Conservation (phyloP, 441 rosid species). For the Melastoma candidum region DNA sequence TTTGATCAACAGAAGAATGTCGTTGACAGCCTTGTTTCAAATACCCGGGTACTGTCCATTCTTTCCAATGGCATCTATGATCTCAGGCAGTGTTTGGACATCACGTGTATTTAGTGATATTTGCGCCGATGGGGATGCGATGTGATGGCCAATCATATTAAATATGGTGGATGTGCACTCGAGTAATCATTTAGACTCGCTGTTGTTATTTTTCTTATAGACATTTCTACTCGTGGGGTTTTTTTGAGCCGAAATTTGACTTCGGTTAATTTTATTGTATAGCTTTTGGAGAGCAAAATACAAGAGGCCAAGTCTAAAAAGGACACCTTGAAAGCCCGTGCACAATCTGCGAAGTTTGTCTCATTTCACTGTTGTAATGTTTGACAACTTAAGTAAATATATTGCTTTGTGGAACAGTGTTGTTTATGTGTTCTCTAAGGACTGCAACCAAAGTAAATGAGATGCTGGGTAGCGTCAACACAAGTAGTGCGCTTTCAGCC, state of each 20-base stretch:
- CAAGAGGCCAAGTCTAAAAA: slow-evolving; percentile 96
- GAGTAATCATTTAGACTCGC: too few relatives aligned
- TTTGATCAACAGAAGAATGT: slow-evolving; percentile 82
- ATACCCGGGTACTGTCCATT: slow-evolving; percentile 61
- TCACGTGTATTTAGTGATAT: too few relatives aligned
- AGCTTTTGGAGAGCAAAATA: slow-evolving; percentile 97
- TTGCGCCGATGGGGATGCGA: too few relatives aligned
- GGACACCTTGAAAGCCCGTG: slow-evolving; percentile 94
- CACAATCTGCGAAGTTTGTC: slow-evolving; percentile 84
- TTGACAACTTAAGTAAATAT: slow-evolving; percentile 2
- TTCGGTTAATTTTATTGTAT: slow-evolving; percentile 21
- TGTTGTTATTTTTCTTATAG: too few relatives aligned
- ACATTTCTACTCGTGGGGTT: slow-evolving; percentile 8
- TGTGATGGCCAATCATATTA: too few relatives aligned
- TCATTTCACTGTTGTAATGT: slow-evolving; percentile 8
- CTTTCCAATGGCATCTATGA: slow-evolving; percentile 2
- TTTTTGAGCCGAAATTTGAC: slow-evolving; percentile 8
- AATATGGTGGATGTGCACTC: too few relatives aligned
- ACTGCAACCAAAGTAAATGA: slow-evolving; percentile 71
- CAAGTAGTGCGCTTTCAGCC: slow-evolving; percentile 67
- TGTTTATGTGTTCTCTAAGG: slow-evolving; percentile 25
- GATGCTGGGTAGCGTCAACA: slow-evolving; percentile 70
- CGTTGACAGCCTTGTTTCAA: slow-evolving; percentile 86
- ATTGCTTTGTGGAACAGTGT: slow-evolving; percentile 5
- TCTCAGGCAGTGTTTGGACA: neutral